phyloP scores from a whole-genome alignment of 177 flowering plant species.

The Vitis hybrid region DNA sequence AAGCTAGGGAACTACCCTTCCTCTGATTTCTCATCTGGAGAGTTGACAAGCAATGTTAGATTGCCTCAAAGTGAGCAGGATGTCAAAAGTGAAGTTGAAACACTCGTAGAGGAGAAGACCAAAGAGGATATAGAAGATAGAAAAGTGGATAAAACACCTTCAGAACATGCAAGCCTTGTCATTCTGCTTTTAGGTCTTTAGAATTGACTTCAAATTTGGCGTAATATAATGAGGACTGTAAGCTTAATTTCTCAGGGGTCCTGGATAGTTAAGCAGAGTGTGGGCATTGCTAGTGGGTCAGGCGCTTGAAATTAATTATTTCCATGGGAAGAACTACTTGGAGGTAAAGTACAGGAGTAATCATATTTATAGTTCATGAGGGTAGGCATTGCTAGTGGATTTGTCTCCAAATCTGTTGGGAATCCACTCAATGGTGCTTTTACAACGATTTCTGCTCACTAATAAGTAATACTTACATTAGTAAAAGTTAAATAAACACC shows the following conservation, averaged over 20 bases:
- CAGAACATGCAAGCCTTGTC: constrained; percentile 43
- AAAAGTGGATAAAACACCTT: constrained; percentile 26
- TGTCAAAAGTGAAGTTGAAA: constrained; percentile 32
- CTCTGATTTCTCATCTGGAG: constrained; percentile 53
- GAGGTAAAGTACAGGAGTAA: constrained; percentile 51
- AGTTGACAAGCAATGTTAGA: constrained; percentile 40
- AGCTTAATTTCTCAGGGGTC: constrained; percentile 51
- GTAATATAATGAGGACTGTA: too few relatives aligned
- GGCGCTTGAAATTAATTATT: constrained; percentile 75
- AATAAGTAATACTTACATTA: too few relatives aligned
- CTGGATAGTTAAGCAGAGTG: constrained; percentile 89
- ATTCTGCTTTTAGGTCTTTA: too few relatives aligned
- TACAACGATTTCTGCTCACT: too few relatives aligned
- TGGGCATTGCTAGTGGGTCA: constrained; percentile 78
- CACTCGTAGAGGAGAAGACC: constrained; percentile 7
- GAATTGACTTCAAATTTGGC: too few relatives aligned
- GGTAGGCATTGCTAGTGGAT: too few relatives aligned
- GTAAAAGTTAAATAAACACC: too few relatives aligned
- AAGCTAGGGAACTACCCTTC: constrained; percentile 44
- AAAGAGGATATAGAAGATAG: constrained; percentile 20
- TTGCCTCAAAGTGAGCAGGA: constrained; percentile 36
- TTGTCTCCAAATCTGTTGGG: too few relatives aligned
- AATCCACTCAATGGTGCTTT: too few relatives aligned
- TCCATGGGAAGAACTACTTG: constrained; percentile 78
- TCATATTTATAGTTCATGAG: too few relatives aligned